Percentiles rank a stretch among this genome's conserved stretches.
These are phyloP conservation scores for Pholiota microspora DNA, from an alignment of 768 basidiomycete species.

Conservation along the genomic window DNA sequence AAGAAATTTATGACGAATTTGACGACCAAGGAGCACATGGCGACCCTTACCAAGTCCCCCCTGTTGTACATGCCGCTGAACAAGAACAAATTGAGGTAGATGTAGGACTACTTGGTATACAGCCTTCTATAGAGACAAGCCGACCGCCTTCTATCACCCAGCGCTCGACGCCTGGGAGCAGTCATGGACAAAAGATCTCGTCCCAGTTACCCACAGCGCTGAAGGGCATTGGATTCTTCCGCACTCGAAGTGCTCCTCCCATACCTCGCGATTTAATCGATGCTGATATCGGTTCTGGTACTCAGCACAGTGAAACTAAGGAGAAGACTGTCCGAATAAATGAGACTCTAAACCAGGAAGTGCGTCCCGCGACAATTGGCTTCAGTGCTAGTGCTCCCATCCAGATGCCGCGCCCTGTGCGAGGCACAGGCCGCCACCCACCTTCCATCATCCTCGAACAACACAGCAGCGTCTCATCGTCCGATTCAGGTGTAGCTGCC, in stretches of 20 bases:
- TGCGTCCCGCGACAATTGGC: neutral
- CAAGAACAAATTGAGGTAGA: constrained; percentile 1
- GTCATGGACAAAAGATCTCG: neutral
- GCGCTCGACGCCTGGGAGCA: neutral
- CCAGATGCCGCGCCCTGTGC: constrained; percentile 21
- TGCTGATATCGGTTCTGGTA: neutral
- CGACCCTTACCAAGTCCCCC: constrained; percentile 38
- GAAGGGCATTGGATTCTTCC: constrained; percentile 49
- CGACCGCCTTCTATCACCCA: constrained; percentile 21
- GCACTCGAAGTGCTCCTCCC: constrained; percentile 59
- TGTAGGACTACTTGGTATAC: neutral
- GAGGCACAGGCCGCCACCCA: constrained; percentile 12
- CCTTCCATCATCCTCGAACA: constrained; percentile 27
- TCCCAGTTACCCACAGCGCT: constrained; percentile 38
- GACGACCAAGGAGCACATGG: constrained; percentile 73
- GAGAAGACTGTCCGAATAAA: constrained; percentile 15
- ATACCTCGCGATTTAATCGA: constrained; percentile 29
- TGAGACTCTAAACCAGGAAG: neutral
- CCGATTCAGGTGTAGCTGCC: constrained; percentile 11
- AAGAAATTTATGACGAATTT: constrained; percentile 92
- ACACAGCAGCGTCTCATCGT: constrained; percentile 24
- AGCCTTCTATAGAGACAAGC: constrained; percentile 5
- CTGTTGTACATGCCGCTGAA: constrained; percentile 6
- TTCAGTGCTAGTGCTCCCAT: constrained; percentile 2
- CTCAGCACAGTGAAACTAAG: neutral